Evolutionary conservation across 176 grass and related monocot species (phyloP).

Genomic region (Olyra latifolia): DNA sequence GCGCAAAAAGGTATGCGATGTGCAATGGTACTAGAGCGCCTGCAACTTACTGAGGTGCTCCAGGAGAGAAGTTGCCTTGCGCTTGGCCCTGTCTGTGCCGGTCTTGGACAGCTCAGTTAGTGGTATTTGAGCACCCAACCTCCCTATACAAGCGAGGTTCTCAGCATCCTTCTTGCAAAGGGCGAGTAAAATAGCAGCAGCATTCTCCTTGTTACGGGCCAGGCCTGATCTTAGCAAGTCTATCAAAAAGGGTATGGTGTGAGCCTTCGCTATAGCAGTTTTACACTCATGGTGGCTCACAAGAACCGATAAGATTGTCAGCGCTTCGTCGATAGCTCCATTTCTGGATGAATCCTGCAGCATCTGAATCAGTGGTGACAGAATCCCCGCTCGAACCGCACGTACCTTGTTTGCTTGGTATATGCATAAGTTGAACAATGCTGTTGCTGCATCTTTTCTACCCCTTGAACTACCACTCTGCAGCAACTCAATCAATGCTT

Average conservation of each 20-base stretch:
- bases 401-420: conserved; percentile 92
- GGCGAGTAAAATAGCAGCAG: conserved; percentile 83
- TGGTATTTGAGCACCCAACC: conserved; percentile 86
- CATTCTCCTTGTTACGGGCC: conserved; percentile 90
- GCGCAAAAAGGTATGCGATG: conserved; percentile 39
- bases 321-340: conserved; percentile 71
- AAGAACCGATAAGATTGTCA: conserved; percentile 86
- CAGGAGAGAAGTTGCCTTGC: conserved; percentile 86
- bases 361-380: conserved; percentile 73
- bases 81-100: conserved; percentile 92
- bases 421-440: conserved; percentile 95
- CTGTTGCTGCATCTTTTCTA: conserved; percentile 89
- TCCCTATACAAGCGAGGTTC: conserved; percentile 83
- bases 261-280: conserved; percentile 72
- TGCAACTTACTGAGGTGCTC: conserved; percentile 94
- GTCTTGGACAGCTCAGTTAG: conserved; percentile 83
- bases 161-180: conserved; percentile 95
- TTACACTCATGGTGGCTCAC: conserved; percentile 93
- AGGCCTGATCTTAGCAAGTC: conserved; percentile 81
- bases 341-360: conserved; percentile 79
- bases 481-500: conserved; percentile 76
- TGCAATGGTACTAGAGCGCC: conserved; percentile 51
- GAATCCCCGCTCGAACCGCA: conserved; percentile 76
- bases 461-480: conserved; percentile 78
- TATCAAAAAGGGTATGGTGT: conserved; percentile 79